These are phyloP conservation scores for Penstemon barbatus DNA, from an alignment of 257 asterid species.

Conservation along the genomic window DNA sequence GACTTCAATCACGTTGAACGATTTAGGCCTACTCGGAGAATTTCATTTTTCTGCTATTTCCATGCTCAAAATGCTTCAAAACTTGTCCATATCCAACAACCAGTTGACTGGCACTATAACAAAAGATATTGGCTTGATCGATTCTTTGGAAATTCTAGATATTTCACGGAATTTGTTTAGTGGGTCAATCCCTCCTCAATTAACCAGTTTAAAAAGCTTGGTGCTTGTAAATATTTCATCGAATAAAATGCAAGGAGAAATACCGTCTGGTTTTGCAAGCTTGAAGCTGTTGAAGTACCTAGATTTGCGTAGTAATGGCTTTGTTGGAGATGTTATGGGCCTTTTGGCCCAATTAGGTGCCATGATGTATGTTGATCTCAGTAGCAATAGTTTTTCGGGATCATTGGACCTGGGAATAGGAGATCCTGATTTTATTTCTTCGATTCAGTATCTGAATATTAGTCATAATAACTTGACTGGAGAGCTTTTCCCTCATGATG, in stretches of 20 bases:
- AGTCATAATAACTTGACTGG: conserved; percentile 65
- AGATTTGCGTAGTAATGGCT: conserved; percentile 66
- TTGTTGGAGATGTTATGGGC: conserved; percentile 61
- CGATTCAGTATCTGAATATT: conserved; percentile 56
- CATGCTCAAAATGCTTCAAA: conserved; percentile 55
- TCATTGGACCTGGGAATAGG: conserved; percentile 64
- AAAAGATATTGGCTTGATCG: conserved; percentile 48
- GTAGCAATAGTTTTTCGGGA: conserved; percentile 69
- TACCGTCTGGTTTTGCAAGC: conserved; percentile 51
- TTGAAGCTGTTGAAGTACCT: conserved; percentile 54
- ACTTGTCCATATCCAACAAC: conserved; percentile 61
- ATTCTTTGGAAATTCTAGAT: conserved; percentile 52
- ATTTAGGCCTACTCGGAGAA: conserved; percentile 58
- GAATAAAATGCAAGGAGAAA: conserved; percentile 48
- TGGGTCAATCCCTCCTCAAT: conserved; percentile 53
- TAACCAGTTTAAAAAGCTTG: conserved; percentile 43
- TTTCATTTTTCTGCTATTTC: conserved; percentile 57
- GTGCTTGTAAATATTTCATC: conserved; percentile 47
- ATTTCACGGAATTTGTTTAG: conserved; percentile 57
- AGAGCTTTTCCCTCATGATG: conserved; percentile 80
- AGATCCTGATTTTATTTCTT: conserved; percentile 54
- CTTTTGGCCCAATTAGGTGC: conserved; percentile 54
- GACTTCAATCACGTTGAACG: conserved; percentile 55
- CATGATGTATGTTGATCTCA: conserved; percentile 57
- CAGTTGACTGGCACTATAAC: conserved; percentile 56